Conservation (phyloP, 257 asterid species). For the Nyctanthes arbortristis region DNA sequence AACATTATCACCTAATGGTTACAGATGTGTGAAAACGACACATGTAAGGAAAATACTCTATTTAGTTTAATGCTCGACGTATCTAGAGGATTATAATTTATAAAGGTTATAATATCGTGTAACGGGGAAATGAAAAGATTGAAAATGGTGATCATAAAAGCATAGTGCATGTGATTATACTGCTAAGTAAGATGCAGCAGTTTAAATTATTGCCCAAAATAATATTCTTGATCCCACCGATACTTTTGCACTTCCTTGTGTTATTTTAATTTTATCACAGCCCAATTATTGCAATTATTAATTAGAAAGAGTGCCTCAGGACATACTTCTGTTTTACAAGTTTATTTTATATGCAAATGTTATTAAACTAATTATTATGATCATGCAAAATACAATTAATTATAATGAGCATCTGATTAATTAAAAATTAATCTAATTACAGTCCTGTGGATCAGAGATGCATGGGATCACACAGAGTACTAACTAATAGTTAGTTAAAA, state of each 20-base stretch:
- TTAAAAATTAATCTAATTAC: constrained; percentile 15
- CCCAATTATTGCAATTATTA: background rate
- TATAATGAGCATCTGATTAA: background rate
- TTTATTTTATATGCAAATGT: background rate
- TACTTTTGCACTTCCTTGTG: background rate
- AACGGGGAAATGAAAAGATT: background rate
- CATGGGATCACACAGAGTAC: constrained; percentile 30
- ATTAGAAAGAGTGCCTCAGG: background rate
- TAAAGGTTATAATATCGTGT: background rate
- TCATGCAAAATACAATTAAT: background rate
- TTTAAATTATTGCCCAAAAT: background rate
- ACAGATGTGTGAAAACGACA: too few species aligned
- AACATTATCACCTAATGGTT: too few species aligned
- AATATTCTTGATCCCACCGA: constrained; percentile 8
- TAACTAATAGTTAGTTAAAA: too few species aligned
- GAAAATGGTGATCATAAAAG: background rate
- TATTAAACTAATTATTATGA: background rate
- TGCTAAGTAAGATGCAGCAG: constrained; percentile 22
- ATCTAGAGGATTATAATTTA: too few species aligned
- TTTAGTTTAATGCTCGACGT: too few species aligned
- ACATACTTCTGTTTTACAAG: background rate
- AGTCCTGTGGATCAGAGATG: constrained; percentile 35
- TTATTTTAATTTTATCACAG: background rate
- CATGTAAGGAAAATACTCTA: too few species aligned
- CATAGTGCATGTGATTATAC: constrained; percentile 27